Evolutionary conservation across 2,329 filamentous ascomycete genomes (phyloP), one percentile per base, ranked within the genome.

Genomic region (Trichoderma semiorbis): DNA sequence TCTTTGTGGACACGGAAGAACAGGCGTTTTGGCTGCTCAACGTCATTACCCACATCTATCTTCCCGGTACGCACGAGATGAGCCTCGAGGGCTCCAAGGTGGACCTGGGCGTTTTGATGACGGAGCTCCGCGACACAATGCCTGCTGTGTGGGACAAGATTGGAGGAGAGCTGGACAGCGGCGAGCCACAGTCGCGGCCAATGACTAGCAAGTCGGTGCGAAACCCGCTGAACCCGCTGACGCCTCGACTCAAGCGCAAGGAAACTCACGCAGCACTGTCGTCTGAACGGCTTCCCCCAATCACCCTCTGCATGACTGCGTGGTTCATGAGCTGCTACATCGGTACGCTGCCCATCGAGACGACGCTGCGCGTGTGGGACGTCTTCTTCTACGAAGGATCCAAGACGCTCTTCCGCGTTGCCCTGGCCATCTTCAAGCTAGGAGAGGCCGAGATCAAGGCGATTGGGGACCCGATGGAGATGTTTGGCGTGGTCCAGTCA

Each of bases 291-390:
- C 87, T 98, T 12, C 95, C 95, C 0, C 95, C 95, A 14, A 95
- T 98, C 75, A 96, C 93, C 0, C 87, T 98, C 6, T 97, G 94
- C 76, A 94, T 96, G 81, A 97, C 95, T 11, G 93, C 95, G 5
- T 98, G 95, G 95, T 97, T 98, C 81, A 98, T 98, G 95, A 97
- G 93, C 63, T 93, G 96, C 77, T 98, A 96, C 80, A 96, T 98
- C 73, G 94, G 95, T 68, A 97, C 93, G 0, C 84, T 98, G 21
- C 95, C 95, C 2, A 94, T 97, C 73, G 95, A 98, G 82, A 94
- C 92, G 21, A 95, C 95, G 0, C 87, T 98, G 21, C 92, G 95
- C 8, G 93, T 98, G 1, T 98, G 95, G 95, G 95, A 98, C 77
- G 90, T 94, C 1, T 95, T 98, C 79, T 97, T 98, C 80, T 97